phyloP scores from a whole-genome alignment of 768 basidiomycete species.

The Podaxis rugospora region DNA sequence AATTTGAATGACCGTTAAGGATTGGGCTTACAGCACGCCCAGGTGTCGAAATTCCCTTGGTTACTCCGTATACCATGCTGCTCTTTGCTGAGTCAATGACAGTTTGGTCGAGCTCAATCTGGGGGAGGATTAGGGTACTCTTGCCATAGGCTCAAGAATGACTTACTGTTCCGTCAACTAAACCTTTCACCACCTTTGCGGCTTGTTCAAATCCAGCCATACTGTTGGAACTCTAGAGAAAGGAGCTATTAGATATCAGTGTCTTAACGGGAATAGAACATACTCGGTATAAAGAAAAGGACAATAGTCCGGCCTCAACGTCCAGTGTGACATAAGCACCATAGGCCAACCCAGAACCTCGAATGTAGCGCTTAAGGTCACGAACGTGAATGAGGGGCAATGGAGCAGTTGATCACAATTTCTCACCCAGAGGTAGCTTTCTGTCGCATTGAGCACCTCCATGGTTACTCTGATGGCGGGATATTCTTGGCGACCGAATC shows the following conservation, averaged over 20 bases:
- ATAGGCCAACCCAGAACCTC: constrained; percentile 93
- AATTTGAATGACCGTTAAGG: background rate
- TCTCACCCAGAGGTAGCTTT: constrained; percentile 88
- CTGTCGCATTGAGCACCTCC: constrained; percentile 88
- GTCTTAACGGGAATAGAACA: constrained; percentile 18
- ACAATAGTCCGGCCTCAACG: constrained; percentile 71
- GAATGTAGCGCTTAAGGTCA: constrained; percentile 69
- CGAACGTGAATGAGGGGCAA: background rate
- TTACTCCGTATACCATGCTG: constrained; percentile 80
- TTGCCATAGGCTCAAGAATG: background rate
- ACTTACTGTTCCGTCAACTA: constrained; percentile 80
- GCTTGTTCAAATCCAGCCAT: constrained; percentile 80
- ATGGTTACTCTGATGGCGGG: constrained; percentile 82
- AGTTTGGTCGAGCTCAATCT: constrained; percentile 80
- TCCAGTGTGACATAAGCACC: constrained; percentile 78
- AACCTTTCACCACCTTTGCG: constrained; percentile 66
- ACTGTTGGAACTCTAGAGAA: constrained; percentile 68
- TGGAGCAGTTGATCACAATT: constrained; percentile 4
- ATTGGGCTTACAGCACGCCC: constrained; percentile 69
- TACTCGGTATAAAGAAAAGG: constrained; percentile 77
- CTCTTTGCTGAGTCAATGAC: constrained; percentile 90
- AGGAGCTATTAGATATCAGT: background rate
- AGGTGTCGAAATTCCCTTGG: constrained; percentile 78
- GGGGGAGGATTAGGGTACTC: background rate
- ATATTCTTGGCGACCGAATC: constrained; percentile 78